phyloP scores from a whole-genome alignment of 768 basidiomycete species.

The Boletus insuetus region DNA sequence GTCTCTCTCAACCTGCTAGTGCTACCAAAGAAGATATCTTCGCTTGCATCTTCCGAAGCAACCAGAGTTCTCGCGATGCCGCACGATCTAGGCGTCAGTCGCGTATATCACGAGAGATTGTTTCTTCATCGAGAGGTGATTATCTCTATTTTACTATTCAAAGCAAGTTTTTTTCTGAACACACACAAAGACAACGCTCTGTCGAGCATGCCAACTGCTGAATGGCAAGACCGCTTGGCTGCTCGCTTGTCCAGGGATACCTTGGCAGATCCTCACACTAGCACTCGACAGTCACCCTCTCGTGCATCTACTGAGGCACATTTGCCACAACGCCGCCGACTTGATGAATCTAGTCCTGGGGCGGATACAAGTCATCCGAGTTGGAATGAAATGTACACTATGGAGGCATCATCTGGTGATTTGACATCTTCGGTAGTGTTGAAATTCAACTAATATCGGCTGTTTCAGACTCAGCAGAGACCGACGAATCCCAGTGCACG shows the following conservation, averaged over 20 bases:
- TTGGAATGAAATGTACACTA: constrained; percentile 60
- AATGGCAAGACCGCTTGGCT: constrained; percentile 77
- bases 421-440: not conserved
- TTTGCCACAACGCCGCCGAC: constrained; percentile 45
- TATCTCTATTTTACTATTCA: not conserved
- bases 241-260: constrained; percentile 43
- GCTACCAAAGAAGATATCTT: constrained; percentile 79
- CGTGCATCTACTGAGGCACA: constrained; percentile 35
- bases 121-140: constrained; percentile 64
- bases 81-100: constrained; percentile 70
- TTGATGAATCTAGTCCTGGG: constrained; percentile 28
- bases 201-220: constrained; percentile 62
- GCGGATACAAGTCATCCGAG: constrained; percentile 33
- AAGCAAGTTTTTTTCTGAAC: constrained; percentile 5
- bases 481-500: constrained; percentile 41
- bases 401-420: constrained; percentile 42
- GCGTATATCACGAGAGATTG: constrained; percentile 73
- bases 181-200: constrained; percentile 48
- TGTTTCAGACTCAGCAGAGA: constrained; percentile 34
- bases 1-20: constrained; percentile 54
- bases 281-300: constrained; percentile 16
- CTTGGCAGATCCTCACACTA: constrained; percentile 7
- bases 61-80: constrained; percentile 50
- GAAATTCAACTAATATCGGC: constrained; percentile 10
- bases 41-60: constrained; percentile 66